Conservation (phyloP, 2,329 filamentous ascomycete genomes). For the Colletotrichum lupini region DNA sequence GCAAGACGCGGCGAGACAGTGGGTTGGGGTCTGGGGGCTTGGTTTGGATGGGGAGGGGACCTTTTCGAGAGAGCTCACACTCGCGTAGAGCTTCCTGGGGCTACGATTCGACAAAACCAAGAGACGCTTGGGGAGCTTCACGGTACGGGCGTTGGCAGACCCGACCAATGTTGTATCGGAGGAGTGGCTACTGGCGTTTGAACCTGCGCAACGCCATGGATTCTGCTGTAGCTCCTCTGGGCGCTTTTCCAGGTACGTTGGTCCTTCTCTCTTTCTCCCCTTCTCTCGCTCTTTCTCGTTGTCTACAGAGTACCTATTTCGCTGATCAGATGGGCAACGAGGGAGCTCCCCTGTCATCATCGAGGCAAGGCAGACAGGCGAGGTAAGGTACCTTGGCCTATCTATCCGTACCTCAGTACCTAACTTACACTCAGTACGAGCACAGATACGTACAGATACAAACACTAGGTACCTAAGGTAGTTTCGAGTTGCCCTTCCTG, state of each 20-base stretch:
- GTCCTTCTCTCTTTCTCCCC: background rate
- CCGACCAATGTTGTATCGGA: conserved; percentile 29
- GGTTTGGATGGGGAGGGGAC: background rate
- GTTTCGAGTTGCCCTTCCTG: background rate
- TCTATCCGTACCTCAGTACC: background rate
- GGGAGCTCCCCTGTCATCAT: background rate
- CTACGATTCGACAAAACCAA: conserved; percentile 12
- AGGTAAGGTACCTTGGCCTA: background rate
- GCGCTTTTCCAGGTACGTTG: background rate
- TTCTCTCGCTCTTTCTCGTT: background rate
- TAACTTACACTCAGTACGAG: too few species aligned
- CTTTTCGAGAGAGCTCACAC: background rate
- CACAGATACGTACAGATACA: too few species aligned
- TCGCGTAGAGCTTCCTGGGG: conserved; percentile 21
- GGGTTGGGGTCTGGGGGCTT: background rate
- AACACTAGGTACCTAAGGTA: background rate
- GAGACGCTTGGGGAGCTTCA: conserved; percentile 19
- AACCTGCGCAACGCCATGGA: conserved; percentile 18
- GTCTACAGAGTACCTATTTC: background rate
- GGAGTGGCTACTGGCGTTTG: conserved; percentile 29
- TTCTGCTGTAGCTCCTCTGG: background rate
- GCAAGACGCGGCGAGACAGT: background rate
- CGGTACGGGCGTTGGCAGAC: conserved; percentile 23
- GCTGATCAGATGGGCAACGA: background rate
- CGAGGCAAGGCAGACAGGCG: background rate